Evolutionary conservation across 1,139 yeast species (phyloP).

Genomic region (Chernovozyma sophiae-reginae): DNA sequence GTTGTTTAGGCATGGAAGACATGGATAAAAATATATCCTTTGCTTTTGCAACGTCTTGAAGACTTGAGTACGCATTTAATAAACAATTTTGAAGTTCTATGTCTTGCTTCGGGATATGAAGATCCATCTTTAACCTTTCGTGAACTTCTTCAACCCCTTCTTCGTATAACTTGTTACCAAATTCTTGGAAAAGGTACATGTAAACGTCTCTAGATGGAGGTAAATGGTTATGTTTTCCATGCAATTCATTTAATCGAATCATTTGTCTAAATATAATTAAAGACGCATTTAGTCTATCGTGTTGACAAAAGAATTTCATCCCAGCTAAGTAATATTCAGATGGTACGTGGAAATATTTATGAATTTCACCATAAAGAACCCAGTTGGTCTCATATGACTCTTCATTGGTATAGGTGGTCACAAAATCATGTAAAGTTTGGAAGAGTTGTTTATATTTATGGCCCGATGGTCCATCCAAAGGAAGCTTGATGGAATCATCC

Average conservation of each 20-base stretch:
- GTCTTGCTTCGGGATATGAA: slow-evolving; percentile 51
- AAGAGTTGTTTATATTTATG: slow-evolving; percentile 28
- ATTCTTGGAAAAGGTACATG: slow-evolving; percentile 53
- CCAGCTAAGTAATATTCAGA: slow-evolving; percentile 57
- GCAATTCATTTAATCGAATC: slow-evolving; percentile 52
- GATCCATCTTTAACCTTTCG: slow-evolving; percentile 62
- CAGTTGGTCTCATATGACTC: slow-evolving; percentile 51
- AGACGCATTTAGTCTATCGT: slow-evolving; percentile 61
- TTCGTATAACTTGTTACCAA: slow-evolving; percentile 58
- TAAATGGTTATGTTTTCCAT: slow-evolving; percentile 37
- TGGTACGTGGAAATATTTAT: slow-evolving; percentile 57
- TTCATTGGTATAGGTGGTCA: slow-evolving; percentile 38
- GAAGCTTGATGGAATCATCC: slow-evolving; percentile 25
- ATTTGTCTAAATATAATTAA: slow-evolving; percentile 61
- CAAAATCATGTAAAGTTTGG: slow-evolving; percentile 43
- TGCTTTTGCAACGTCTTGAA: slow-evolving; percentile 58
- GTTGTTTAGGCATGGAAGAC: slow-evolving; percentile 45
- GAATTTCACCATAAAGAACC: slow-evolving; percentile 59
- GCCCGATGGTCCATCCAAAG: slow-evolving; percentile 24
- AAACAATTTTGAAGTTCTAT: slow-evolving; percentile 57
- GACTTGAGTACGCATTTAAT: slow-evolving; percentile 61
- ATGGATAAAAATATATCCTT: slow-evolving; percentile 60
- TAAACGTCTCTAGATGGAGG: slow-evolving; percentile 73
- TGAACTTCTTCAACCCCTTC: slow-evolving; percentile 70
- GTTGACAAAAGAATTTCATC: slow-evolving; percentile 55